Evolutionary conservation across 2,329 filamentous ascomycete genomes (phyloP).

Genomic region (Truncatella angustata): DNA sequence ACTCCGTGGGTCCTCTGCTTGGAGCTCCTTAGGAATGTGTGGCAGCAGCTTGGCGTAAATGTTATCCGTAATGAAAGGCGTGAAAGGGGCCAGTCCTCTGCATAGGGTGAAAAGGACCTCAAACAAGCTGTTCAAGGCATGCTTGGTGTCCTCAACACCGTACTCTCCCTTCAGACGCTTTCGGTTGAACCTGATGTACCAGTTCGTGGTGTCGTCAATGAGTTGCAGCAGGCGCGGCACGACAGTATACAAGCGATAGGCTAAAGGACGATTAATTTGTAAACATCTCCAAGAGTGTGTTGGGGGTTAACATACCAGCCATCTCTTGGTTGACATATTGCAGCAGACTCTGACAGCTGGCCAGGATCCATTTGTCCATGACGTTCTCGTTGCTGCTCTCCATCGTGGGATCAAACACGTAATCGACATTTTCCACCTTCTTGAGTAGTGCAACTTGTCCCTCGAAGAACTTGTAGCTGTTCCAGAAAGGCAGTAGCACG

Average conservation of each 20-base stretch:
- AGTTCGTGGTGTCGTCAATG: slow-evolving; percentile 96
- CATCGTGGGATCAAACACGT: slow-evolving; percentile 72
- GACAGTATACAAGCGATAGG: slow-evolving; percentile 83
- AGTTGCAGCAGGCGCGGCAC: slow-evolving; percentile 79
- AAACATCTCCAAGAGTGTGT: too few species aligned
- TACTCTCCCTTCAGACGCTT: slow-evolving; percentile 85
- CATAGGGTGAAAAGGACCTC: slow-evolving; percentile 89
- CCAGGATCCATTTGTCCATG: slow-evolving; percentile 95
- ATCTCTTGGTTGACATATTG: slow-evolving; percentile 94
- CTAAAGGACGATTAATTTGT: slow-evolving; percentile 30
- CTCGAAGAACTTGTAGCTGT: slow-evolving; percentile 95
- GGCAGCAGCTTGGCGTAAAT: slow-evolving; percentile 84
- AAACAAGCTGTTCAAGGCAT: slow-evolving; percentile 91
- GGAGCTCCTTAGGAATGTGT: slow-evolving; percentile 72
- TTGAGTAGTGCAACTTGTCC: slow-evolving; percentile 83
- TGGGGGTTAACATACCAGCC: slow-evolving; percentile 61
- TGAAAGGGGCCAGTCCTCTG: slow-evolving; percentile 88
- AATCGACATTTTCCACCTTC: slow-evolving; percentile 78
- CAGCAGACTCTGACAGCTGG: slow-evolving; percentile 85
- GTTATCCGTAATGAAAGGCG: slow-evolving; percentile 90
- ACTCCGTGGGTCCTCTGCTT: slow-evolving; percentile 72
- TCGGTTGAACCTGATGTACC: slow-evolving; percentile 72
- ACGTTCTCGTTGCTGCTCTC: slow-evolving; percentile 81
- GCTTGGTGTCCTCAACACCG: slow-evolving; percentile 79
- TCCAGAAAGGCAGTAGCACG: slow-evolving; percentile 89